These are phyloP conservation scores for Tolypocladium paradoxum DNA, from an alignment of 2,329 filamentous ascomycete genomes.

Conservation along the genomic window DNA sequence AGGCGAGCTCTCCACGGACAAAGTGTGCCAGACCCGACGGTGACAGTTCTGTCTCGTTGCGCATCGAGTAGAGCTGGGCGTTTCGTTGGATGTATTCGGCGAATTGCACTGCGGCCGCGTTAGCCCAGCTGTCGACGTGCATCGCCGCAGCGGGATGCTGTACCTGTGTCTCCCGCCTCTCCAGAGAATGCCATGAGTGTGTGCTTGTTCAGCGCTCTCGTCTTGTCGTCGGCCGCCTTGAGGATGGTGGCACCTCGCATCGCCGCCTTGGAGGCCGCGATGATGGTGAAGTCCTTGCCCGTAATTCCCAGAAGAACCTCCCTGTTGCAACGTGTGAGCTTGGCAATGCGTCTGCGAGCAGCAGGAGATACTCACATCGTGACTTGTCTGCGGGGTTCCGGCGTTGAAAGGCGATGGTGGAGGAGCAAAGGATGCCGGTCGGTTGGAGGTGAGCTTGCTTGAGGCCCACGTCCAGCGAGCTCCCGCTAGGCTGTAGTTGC, in stretches of 20 bases:
- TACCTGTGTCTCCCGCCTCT: constrained; percentile 91
- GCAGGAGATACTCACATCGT: constrained; percentile 4
- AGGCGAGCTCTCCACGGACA: constrained; percentile 85
- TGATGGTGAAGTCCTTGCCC: constrained; percentile 97
- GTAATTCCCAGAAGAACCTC: constrained; percentile 97
- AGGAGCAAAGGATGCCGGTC: background rate
- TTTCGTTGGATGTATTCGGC: constrained; percentile 99
- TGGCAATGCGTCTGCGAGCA: background rate
- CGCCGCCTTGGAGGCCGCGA: constrained; percentile 93
- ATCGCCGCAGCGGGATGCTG: constrained; percentile 7
- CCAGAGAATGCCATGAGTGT: constrained; percentile 92
- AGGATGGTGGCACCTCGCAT: constrained; percentile 96
- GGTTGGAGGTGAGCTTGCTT: constrained; percentile 1
- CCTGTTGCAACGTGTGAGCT: constrained; percentile 39
- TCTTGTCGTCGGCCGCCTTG: constrained; percentile 95
- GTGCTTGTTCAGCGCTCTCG: constrained; percentile 80
- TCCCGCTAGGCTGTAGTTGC: constrained; percentile 24
- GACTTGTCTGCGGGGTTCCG: background rate
- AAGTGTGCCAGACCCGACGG: constrained; percentile 86
- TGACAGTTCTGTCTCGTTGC: constrained; percentile 86
- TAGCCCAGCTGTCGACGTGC: constrained; percentile 5
- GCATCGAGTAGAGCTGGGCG: constrained; percentile 96
- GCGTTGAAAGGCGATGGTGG: constrained; percentile 4
- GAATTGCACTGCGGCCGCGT: constrained; percentile 70
- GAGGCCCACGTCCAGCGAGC: constrained; percentile 3